Conservation (phyloP, 179 eudicot species). For the Gypsophila paniculata region DNA sequence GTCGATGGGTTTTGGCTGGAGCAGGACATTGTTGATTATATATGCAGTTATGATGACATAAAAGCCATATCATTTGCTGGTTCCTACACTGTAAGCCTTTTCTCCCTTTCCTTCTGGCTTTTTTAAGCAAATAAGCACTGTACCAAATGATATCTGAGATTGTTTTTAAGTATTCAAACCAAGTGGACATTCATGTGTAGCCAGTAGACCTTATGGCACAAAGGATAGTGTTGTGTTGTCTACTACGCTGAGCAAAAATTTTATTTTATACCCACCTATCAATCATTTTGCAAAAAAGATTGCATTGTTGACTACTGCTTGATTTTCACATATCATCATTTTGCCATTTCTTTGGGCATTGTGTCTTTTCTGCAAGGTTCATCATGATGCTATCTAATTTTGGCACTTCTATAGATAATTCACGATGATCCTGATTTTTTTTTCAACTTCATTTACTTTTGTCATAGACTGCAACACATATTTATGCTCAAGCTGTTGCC, state of each 20-base stretch:
- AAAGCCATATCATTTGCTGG: constrained; percentile 69
- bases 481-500: constrained; percentile 58
- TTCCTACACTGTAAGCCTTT: constrained; percentile 40
- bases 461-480: constrained; percentile 54
- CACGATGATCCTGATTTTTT: not conserved
- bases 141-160: too few relatives aligned
- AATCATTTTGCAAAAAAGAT: not conserved
- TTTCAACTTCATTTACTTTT: not conserved
- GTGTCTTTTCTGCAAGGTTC: not conserved
- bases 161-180: too few relatives aligned
- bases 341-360: not conserved
- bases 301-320: not conserved
- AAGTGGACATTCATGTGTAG: too few relatives aligned
- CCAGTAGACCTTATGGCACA: too few relatives aligned
- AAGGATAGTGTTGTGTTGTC: not conserved
- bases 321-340: not conserved
- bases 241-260: not conserved
- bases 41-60: constrained; percentile 64
- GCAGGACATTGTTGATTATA: constrained; percentile 56
- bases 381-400: not conserved
- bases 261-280: not conserved
- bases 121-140: not conserved
- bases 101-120: not conserved
- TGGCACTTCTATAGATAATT: not conserved
- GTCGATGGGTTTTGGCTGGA: constrained; percentile 16